Evolutionary conservation across 495 filamentous ascomycete species (phyloP).

Genomic region (Annulohypoxylon moriforme): DNA sequence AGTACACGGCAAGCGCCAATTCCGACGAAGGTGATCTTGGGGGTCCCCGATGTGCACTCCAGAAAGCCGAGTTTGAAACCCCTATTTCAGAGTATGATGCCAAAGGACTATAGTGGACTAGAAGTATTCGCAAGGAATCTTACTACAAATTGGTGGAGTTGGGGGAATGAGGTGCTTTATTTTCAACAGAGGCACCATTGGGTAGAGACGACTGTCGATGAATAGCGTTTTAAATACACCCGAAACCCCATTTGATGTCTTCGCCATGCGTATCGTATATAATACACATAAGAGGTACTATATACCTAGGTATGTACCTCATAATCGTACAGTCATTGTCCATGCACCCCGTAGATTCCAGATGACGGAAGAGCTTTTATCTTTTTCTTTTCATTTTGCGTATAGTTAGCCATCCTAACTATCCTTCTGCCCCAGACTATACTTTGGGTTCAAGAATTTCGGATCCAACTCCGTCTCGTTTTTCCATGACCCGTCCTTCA

Average conservation of each 20-base stretch:
- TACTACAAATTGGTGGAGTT: constrained; percentile 88
- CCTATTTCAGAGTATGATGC: constrained; percentile 60
- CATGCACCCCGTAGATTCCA: background rate
- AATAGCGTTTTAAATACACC: constrained; percentile 13
- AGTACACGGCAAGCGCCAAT: constrained; percentile 42
- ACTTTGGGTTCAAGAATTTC: constrained; percentile 49
- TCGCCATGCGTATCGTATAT: constrained; percentile 20
- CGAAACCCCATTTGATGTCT: constrained; percentile 1
- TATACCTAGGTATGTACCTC: constrained; percentile 2
- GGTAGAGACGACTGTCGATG: constrained; percentile 49
- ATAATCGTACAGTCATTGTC: constrained; percentile 39
- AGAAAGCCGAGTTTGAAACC: constrained; percentile 75
- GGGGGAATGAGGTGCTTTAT: constrained; percentile 86
- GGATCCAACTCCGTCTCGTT: constrained; percentile 46
- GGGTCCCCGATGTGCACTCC: constrained; percentile 91
- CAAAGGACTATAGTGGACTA: constrained; percentile 68
- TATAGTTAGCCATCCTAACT: background rate
- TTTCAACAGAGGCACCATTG: constrained; percentile 81
- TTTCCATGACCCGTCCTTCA: constrained; percentile 56
- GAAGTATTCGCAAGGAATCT: constrained; percentile 92
- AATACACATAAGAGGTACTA: background rate
- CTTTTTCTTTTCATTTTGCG: background rate
- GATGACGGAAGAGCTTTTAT: background rate
- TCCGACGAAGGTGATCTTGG: constrained; percentile 71
- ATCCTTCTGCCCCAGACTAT: constrained; percentile 30